Evolutionary conservation across 441 rosid species (phyloP), one percentile per base, ranked within the genome.

Genomic region (Croton laevigatus): DNA sequence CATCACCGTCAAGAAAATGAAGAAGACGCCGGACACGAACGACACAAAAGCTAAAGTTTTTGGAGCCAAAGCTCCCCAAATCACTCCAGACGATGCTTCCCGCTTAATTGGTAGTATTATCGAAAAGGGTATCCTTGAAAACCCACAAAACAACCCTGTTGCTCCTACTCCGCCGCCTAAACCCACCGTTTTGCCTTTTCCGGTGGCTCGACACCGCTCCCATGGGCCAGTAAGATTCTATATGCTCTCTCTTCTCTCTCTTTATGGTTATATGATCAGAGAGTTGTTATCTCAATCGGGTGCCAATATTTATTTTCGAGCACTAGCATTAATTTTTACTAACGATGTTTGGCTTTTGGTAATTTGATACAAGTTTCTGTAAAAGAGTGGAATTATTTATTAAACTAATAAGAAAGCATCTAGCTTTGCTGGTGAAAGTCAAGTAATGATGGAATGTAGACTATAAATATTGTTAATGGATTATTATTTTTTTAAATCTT

Each of bases 191-290:
- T 82, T 91, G 45, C 87, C 98, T 51, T 94, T 94, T 69, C 97
- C 97, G 2, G 86, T 88, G 13, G 97, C 96, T 73, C 94, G 97
- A 66, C 99, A 89, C 84, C 94, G 97, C 48, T 87, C 97, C 37
- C 88, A 88, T 51, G 99, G 97, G 49, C 95, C 97, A 6, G 97
- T 94, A 76, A 87, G 94, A 62, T 71, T 42, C 53, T 44, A 6
- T 34, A 19, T 51, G 16, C 67, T 20, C 71, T 48, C 52, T 54
- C 64, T 6, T 40, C 32, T 40, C 44, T 40, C 7, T 40, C 44
- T 16, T 65, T 58, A 36, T 48, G 22, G 23, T 22, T 40, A 16
- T 14, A 48, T 62, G 46, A 44, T 57, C 54, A 68, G 20, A 37
- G 19, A 2, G 32, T 34, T 16, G 14, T 45, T 38, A 5, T 37